A percentile compares a stretch with the other conserved stretches of the same genome.
phyloP scores from a whole-genome alignment of 2,329 filamentous ascomycete species.

The Teratosphaeria nubilosa region DNA sequence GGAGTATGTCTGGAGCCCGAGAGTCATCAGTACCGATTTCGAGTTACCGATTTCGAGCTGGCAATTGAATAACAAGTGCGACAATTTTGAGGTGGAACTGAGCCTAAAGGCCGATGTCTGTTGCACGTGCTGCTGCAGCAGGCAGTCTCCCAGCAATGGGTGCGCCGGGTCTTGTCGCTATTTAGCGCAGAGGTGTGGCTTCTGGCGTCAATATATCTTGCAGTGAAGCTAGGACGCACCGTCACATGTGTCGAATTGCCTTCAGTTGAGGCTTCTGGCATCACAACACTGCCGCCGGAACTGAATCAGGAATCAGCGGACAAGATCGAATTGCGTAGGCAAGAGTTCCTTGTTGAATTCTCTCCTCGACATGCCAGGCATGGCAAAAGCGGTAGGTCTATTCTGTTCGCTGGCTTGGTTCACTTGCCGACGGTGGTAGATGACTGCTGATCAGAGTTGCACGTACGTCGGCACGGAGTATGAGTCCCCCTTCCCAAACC shows the following conservation, averaged over 20 bases:
- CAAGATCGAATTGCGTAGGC: neutral
- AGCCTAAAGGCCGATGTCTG: neutral
- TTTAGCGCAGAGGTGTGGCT: neutral
- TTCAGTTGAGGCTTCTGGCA: too few relatives aligned
- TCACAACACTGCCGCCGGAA: too few relatives aligned
- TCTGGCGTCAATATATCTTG: too few relatives aligned
- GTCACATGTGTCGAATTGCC: too few relatives aligned
- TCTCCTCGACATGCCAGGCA: neutral
- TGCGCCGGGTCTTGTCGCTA: neutral
- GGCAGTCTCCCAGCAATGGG: too few relatives aligned
- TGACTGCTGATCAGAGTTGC: conserved; percentile 8
- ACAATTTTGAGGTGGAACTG: too few relatives aligned
- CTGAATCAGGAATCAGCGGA: too few relatives aligned
- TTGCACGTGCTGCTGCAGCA: neutral
- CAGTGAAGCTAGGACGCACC: too few relatives aligned
- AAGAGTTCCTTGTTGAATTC: neutral
- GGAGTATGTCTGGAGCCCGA: too few relatives aligned
- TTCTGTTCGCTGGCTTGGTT: neutral
- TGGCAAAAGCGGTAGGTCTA: neutral
- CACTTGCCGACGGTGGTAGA: conserved; percentile 1
- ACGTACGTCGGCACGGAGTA: conserved; percentile 5
- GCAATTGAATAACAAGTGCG: too few relatives aligned
- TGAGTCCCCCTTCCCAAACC: neutral
- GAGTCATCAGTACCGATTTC: too few relatives aligned
- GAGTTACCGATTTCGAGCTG: too few relatives aligned